A percentile compares a stretch with the other conserved stretches of the same genome.
Evolutionary conservation across 208 protist genomes (phyloP).

Genomic region (Wallacemonas rigidus): DNA sequence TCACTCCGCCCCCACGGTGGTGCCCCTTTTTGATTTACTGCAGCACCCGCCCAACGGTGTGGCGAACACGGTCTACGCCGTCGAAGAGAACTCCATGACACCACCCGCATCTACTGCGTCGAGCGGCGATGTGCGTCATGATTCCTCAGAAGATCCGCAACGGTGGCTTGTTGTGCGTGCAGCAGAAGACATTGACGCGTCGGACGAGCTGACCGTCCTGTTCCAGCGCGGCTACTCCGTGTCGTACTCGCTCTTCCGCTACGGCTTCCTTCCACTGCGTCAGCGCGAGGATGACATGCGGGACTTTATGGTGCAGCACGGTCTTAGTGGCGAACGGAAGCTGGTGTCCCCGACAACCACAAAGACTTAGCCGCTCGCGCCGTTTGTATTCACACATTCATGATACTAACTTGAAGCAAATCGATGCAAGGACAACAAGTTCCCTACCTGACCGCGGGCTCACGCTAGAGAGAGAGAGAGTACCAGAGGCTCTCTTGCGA

Average conservation of each 20-base stretch:
- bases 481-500: too few relatives aligned
- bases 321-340: slow-evolving; percentile 13
- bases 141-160: not conserved
- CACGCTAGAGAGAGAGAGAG: too few relatives aligned
- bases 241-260: slow-evolving; percentile 69
- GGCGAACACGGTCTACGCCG: slow-evolving; percentile 32
- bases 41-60: slow-evolving; percentile 43
- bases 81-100: slow-evolving; percentile 22
- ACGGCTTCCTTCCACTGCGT: slow-evolving; percentile 55
- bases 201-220: slow-evolving; percentile 52
- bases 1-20: slow-evolving; percentile 36
- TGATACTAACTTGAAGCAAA: too few relatives aligned
- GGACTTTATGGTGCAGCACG: slow-evolving; percentile 19
- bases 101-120: too few relatives aligned
- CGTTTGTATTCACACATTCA: too few relatives aligned
- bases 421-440: too few relatives aligned
- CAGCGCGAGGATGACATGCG: slow-evolving; percentile 41
- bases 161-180: slow-evolving; percentile 47
- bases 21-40: slow-evolving; percentile 68
- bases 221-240: slow-evolving; percentile 64
- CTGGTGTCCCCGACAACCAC: not conserved
- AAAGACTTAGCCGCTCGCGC: too few relatives aligned
- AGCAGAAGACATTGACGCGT: slow-evolving; percentile 32
- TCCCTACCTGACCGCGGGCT: too few relatives aligned
- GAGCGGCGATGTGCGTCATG: too few relatives aligned